Base-by-base conservation (phyloP, 2,329 filamentous ascomycete species). In the Metarhizium robertsii region DNA sequence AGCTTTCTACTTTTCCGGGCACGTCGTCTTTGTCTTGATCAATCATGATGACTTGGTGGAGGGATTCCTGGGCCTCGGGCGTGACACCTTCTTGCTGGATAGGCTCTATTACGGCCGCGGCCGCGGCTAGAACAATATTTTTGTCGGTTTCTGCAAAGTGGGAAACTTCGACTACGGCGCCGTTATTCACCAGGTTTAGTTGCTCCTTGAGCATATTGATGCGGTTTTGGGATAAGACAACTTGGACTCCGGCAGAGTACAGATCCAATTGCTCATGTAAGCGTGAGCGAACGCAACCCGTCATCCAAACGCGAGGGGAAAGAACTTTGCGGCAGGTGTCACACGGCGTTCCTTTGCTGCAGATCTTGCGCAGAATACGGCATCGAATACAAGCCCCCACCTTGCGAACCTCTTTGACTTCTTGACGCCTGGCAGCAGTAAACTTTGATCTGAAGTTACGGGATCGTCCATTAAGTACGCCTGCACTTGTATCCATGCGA, bases 351-450 rank as follows among this genome's bases (percentile, higher is more conserved):
- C 81, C 83, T 57, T 77, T 79, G n/a, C 81, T 83, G 62, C 84
- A 87, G 1, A 81, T 84, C 69, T 87, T 87, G 56, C 83, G 77
- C 40, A 87, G 68, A 58, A 86, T 85, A 42, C 83, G 77, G 62
- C 84, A 87, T 48, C 84, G 74, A 53, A 86, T 84, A 61, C 84
- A 87, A 13, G 84, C 83, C 6, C 84, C 84, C 40, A 83, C 77
- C 61, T 83, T 83, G 29, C 84, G 79, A 25, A 86, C 80, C 59
- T 83, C 80, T 60, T 85, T 81, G 2, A 87, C 83, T 62, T 86
- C 80, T 63, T 81, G 84, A 25, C 84, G 75, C n/a, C 84, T 75
- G 1, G 71, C 71, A 5, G 79, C 73, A 20, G 77, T 79, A 60
- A 86, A 86, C 8, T 79, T 74, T 4, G 80, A 79, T 10, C 83